These are phyloP conservation scores for Tetracladium marchalianum DNA, from an alignment of 495 filamentous ascomycete species.

Conservation along the genomic window DNA sequence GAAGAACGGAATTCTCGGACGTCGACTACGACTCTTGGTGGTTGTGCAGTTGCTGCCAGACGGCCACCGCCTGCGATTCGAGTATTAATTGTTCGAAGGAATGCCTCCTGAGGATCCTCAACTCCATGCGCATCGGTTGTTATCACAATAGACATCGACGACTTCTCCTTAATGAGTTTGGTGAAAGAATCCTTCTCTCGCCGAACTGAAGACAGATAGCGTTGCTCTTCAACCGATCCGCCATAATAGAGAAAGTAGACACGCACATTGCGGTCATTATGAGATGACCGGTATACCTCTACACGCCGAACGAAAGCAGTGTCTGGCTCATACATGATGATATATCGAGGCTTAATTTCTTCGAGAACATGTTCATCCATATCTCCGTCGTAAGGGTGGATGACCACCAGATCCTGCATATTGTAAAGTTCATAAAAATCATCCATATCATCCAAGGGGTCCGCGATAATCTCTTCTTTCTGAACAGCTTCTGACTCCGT, in stretches of 20 bases:
- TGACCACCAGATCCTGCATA: conserved; percentile 76
- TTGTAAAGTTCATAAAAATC: conserved; percentile 91
- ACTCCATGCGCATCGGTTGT: conserved; percentile 56
- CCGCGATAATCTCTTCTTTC: conserved; percentile 66
- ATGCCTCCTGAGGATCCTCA: conserved; percentile 83
- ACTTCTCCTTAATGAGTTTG: conserved; percentile 83
- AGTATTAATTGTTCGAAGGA: conserved; percentile 92
- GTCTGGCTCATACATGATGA: conserved; percentile 98
- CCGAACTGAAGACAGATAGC: conserved; percentile 79
- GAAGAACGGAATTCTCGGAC: conserved; percentile 92
- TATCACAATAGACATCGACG: conserved; percentile 83
- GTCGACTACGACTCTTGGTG: conserved; percentile 90
- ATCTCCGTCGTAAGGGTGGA: conserved; percentile 91
- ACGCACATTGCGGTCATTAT: conserved; percentile 75
- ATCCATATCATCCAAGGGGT: conserved; percentile 80
- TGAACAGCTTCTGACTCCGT: conserved; percentile 51
- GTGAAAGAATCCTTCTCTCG: conserved; percentile 95
- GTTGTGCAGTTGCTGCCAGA: conserved; percentile 76
- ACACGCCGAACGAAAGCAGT: conserved; percentile 90
- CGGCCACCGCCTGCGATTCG: conserved; percentile 90
- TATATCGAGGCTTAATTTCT: conserved; percentile 84
- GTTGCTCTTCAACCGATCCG: conserved; percentile 90
- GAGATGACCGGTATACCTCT: conserved; percentile 91
- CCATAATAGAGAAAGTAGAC: conserved; percentile 97
- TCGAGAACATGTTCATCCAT: conserved; percentile 94